A percentile compares a stretch with the other conserved stretches of the same genome.
Evolutionary conservation across 257 asterid species (phyloP).

Genomic region (Solanum chiquidenum): DNA sequence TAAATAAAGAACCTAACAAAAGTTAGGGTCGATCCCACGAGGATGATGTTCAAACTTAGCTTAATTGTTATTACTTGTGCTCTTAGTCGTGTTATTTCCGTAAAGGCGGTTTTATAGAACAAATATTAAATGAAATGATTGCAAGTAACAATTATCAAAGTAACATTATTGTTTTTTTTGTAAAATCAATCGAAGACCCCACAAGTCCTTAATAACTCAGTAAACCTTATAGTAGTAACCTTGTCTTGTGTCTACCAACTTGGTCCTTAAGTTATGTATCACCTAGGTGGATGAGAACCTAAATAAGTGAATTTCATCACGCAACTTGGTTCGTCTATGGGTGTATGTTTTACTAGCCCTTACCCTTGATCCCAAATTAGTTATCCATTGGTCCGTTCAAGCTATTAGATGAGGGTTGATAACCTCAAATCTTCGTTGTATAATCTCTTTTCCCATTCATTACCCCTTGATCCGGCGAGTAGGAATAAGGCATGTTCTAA

Average conservation of each 20-base stretch:
- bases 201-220: neutral
- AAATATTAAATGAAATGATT: neutral
- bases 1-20: too few relatives aligned
- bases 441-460: neutral
- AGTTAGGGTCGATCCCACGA: neutral
- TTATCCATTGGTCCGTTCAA: neutral
- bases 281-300: neutral
- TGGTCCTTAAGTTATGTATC: neutral
- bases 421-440: neutral
- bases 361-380: neutral
- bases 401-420: neutral
- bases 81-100: neutral
- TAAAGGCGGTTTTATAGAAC: neutral
- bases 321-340: rapidly evolving
- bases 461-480: neutral
- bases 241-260: neutral
- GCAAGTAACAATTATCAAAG: neutral
- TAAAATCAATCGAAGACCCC: neutral
- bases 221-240: neutral
- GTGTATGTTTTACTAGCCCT: neutral
- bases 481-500: neutral
- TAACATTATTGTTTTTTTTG: neutral
- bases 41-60: neutral
- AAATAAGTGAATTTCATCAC: neutral
- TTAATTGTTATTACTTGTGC: neutral